A percentile compares a stretch with the other conserved stretches of the same genome.
Conservation (phyloP, 1,284 basidiomycete genomes). For the Puccinia coronata region DNA sequence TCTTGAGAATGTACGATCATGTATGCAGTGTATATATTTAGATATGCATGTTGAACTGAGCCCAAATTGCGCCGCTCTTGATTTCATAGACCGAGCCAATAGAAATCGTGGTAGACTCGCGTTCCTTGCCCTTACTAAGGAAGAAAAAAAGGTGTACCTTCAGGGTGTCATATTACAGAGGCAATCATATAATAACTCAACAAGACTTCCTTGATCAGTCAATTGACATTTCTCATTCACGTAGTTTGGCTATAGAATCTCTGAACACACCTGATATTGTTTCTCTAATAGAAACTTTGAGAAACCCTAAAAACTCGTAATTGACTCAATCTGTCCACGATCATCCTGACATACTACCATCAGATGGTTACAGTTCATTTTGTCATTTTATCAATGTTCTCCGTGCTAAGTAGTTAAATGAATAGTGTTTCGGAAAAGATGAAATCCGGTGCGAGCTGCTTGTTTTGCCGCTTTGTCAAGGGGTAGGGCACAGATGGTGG, state of each 20-base stretch:
- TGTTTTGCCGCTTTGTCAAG: no score
- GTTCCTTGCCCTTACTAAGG: not conserved
- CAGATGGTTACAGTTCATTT: no score
- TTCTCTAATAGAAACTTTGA: not conserved
- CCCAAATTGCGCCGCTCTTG: not conserved
- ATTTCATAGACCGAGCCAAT: not conserved
- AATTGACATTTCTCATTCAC: not conserved
- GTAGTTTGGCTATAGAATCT: not conserved
- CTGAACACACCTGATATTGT: conserved; percentile 5
- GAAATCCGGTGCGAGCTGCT: no score
- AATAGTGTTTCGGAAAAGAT: no score
- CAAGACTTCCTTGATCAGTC: not conserved
- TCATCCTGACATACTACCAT: no score
- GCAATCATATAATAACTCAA: not conserved
- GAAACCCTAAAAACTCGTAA: not conserved
- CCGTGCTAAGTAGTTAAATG: no score
- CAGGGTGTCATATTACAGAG: not conserved
- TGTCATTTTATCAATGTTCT: no score
- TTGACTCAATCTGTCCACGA: no score
- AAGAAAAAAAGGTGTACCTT: not conserved
- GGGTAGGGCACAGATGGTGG: no score
- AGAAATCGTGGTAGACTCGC: not conserved
- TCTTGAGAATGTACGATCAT: not conserved
- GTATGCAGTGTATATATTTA: no score
- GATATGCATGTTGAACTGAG: not conserved